Base-by-base conservation (phyloP, 106 monocot genomes). In the Chionographis japonica region DNA sequence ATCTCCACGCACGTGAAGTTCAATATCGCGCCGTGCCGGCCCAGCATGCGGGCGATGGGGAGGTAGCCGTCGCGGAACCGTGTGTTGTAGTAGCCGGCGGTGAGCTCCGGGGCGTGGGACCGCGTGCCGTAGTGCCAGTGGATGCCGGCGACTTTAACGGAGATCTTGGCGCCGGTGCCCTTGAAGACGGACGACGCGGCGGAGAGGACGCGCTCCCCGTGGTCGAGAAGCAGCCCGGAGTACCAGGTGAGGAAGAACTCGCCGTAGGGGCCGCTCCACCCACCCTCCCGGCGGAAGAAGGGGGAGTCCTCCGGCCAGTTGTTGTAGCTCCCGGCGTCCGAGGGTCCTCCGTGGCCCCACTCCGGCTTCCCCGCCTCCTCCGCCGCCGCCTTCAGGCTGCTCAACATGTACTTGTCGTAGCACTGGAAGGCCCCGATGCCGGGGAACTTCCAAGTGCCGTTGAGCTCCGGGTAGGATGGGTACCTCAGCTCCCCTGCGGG, bases 1-100 rank as follows among this genome's bases (percentile, higher is more conserved):
- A 95, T 95, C 79, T 95, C 94, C 11, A 95, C 74, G 63, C 91
- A 91, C 3, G 93, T 95, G 79, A 95, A 91, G 84, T 91, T 95
- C 59, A 95, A 76, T 55, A 88, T 69, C 7, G 86, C 95, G n/a
- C 88, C 86, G 72, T 95, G 79, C 0, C 80, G 83, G 18, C 55
- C 88, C 15, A 95, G 61, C 82, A 84, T 84, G 18, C 77, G 74
- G 3, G 95, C 95, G 39, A 91, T 84, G 4, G 88, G 84, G 18
- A 74, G 63, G 72, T 95, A 95, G 10, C 95, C 95, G 68, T 95
- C 82, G 37, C 75, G 88, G 50, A 62, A 62, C 4, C 86, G 71
- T 36, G 94, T 90, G 85, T 91, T 95, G 77, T 95, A 91, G 80
- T 88, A 95, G 18, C 95, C 95, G 0, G 95, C 95, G 0, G 95